Base-by-base conservation (phyloP, 495 filamentous ascomycete species). In the Aspergillus mulundensis region DNA sequence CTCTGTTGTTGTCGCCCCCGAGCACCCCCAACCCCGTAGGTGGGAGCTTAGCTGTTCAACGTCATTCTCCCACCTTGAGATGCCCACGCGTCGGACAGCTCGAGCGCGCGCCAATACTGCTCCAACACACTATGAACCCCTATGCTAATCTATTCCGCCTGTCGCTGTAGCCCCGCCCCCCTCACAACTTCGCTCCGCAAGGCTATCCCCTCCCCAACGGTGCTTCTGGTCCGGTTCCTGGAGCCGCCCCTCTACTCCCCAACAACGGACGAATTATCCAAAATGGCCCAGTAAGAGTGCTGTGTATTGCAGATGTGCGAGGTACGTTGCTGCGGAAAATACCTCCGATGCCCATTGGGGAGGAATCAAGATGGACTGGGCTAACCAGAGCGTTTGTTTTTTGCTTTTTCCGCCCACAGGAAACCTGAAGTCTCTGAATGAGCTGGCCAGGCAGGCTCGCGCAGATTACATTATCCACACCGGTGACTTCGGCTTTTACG, bases 401-500 rank as follows among this genome's bases (percentile, higher is more conserved):
- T 53, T 54, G 58, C 61, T 50, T 50, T 57, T 54, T 60, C 40
- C 42, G 70, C 58, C 61, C 49, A 60, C 58, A 98, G 94, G 95
- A 68, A 96, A 96, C 69, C 80, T 99, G 50, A 86, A 86, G 72
- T 97, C 94, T 56, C 79, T 99, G 62, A 99, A 99, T 76, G 91
- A 97, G 39, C 84, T 97, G 51, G 95, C 95, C 55, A 91, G 87
- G 69, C 85, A 91, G 65, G 94, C 95, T 50, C 87, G 87, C 65
- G 94, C 94, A 51, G 90, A 96, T 72, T 88, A 95, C 70, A 95
- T 99, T 64, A 89, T 99, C 59, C 94, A 99, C 73, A 97, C 95
- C 32, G 95, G 95, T 67, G 95, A 99, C 68, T 99, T 99, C 68
- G 95, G 95, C 51, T 99, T 99, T 75, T 99, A 99, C 73, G 95